A percentile compares a stretch with the other conserved stretches of the same genome.
Conservation (phyloP, 352 stramenopile genomes). For the Globisporangium mamillatum region DNA sequence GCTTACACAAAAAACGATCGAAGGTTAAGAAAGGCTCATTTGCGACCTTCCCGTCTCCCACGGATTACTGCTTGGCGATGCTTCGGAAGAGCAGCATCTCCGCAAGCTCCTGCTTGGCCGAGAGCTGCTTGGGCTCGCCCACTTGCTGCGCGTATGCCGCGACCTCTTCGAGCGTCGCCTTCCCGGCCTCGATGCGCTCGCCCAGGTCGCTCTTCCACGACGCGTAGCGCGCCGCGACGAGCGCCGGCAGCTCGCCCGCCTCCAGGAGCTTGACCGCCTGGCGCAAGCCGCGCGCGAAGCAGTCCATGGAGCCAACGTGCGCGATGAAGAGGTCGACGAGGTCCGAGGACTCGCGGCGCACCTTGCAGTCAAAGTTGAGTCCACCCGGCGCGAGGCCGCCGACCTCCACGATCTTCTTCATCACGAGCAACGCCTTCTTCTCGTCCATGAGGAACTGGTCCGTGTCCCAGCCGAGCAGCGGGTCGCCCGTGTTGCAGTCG, state of each 20-base stretch:
- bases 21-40: neutral
- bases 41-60: neutral
- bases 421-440: constrained; percentile 69
- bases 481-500: constrained; percentile 81
- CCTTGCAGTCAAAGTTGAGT: constrained; percentile 87
- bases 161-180: constrained; percentile 67
- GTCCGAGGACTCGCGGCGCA: constrained; percentile 78
- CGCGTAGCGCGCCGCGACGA: constrained; percentile 65
- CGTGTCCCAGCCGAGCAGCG: constrained; percentile 59
- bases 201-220: constrained; percentile 63
- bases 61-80: constrained; percentile 15
- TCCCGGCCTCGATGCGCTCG: constrained; percentile 51
- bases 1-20: neutral
- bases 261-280: constrained; percentile 65
- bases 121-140: constrained; percentile 57
- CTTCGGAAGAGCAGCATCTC: constrained; percentile 60
- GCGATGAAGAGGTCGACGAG: constrained; percentile 81
- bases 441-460: constrained; percentile 86
- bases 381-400: constrained; percentile 67
- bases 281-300: constrained; percentile 68
- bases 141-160: constrained; percentile 35
- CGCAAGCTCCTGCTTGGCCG: constrained; percentile 75
- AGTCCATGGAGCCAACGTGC: constrained; percentile 86
- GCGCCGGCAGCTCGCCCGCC: constrained; percentile 44
- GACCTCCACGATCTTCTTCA: constrained; percentile 73